Evolutionary conservation across 129 eudicot species (phyloP).

Genomic region (Artemisia argyi): DNA sequence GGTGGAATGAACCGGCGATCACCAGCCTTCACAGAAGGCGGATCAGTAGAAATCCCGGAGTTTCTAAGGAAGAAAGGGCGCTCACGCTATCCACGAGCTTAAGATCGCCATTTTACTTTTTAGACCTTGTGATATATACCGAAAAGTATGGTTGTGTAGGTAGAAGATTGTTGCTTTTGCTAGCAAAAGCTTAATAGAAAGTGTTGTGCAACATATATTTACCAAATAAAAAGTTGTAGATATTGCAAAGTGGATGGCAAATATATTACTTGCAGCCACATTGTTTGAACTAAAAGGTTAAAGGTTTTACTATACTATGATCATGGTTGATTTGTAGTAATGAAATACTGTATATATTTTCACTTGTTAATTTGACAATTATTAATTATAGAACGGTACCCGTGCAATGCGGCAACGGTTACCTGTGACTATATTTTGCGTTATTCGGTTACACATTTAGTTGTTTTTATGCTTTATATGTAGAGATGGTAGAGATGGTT

Average conservation of each 20-base stretch:
- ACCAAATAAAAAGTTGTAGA: constrained; percentile 22
- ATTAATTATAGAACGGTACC: too few species aligned
- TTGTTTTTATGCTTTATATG: too few species aligned
- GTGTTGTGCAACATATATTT: constrained; percentile 21
- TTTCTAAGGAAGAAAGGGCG: constrained; percentile 91
- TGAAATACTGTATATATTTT: neutral
- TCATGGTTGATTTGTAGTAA: constrained; percentile 10
- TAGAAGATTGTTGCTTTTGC: constrained; percentile 32
- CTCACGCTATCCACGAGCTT: constrained; percentile 93
- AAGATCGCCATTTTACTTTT: constrained; percentile 20
- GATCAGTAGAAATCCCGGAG: constrained; percentile 74
- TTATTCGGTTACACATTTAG: too few species aligned
- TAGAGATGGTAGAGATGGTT: too few species aligned
- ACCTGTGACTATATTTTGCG: too few species aligned
- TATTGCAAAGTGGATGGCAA: constrained; percentile 26
- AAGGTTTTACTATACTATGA: constrained; percentile 17
- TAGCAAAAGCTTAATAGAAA: constrained; percentile 16
- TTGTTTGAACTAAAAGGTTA: constrained; percentile 26
- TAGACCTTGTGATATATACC: constrained; percentile 34
- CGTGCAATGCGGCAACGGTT: too few species aligned
- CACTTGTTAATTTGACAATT: neutral
- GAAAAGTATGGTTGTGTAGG: constrained; percentile 34
- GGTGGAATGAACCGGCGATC: constrained; percentile 64
- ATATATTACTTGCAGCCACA: constrained; percentile 20
- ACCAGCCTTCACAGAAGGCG: constrained; percentile 60